Percentiles rank a stretch among this genome's conserved stretches.
These are phyloP conservation scores for Durio zibethinus DNA, from an alignment of 345 rosid genomes.

Conservation along the genomic window DNA sequence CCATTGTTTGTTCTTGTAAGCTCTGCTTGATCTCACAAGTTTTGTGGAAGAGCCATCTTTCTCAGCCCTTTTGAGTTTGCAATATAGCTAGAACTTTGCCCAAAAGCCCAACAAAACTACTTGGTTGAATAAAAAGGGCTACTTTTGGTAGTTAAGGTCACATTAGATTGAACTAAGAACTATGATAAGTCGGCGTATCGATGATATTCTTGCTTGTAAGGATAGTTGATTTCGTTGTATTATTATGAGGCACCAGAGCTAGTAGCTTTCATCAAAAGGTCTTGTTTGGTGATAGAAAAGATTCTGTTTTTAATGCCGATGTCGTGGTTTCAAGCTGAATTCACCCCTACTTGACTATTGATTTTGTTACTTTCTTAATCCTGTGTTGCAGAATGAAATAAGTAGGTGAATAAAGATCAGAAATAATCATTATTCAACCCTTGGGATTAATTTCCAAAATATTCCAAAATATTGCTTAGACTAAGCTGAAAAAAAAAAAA, in stretches of 20 bases:
- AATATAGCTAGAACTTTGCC: slow-evolving; percentile 14
- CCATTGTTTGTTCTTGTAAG: slow-evolving; percentile 77
- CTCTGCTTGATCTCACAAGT: slow-evolving; percentile 29
- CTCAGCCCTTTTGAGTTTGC: not conserved
- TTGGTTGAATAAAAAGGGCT: not conserved
- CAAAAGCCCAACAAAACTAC: slow-evolving; percentile 1
- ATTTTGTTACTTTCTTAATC: no score
- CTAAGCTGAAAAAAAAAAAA: no score
- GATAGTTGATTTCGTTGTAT: not conserved
- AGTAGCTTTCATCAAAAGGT: not conserved
- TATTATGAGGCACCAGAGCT: not conserved
- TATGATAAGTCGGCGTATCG: not conserved
- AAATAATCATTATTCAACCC: not conserved
- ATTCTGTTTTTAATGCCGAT: not conserved
- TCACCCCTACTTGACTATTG: not conserved
- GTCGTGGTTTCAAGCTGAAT: not conserved
- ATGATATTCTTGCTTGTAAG: not conserved
- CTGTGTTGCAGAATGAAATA: no score
- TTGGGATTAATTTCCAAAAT: not conserved
- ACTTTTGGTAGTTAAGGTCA: not conserved
- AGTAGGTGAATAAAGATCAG: no score
- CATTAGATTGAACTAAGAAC: not conserved
- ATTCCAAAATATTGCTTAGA: no score
- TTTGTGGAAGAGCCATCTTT: slow-evolving; percentile 1
- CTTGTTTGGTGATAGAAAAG: not conserved